Evolutionary conservation across 225 moss, liverwort and hornwort genomes (phyloP), one percentile per base, ranked within the genome.

Genomic region (Pseudoscleropodium purum): DNA sequence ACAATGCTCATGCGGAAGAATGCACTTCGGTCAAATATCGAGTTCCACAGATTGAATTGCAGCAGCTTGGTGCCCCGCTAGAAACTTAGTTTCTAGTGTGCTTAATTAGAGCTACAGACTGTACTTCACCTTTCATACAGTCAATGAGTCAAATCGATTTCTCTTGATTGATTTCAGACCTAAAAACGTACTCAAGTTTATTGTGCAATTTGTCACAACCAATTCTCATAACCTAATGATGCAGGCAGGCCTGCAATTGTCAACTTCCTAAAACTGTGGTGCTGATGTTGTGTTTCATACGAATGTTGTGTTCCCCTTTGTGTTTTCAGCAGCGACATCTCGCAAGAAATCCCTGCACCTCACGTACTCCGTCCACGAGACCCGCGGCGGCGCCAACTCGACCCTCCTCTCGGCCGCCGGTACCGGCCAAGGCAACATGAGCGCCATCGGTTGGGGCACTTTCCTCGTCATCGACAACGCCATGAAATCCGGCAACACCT

Each of bases 361-460:
- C 60, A 89, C 36, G 5, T 93, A 90, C 89, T 92, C 77, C 65
- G 45, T 31, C 14, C 82, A 87, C 11, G 92, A 93, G 79, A 88
- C 9, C 5, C 68, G 18, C 27, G 90, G 78, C 14, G 78, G 79
- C 5, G 30, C 68, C 14, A 67, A 90, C 63, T 27, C 39, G 19
- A 92, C 92, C 4, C 0, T 92, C 43, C 60, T 84, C 2, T 1
- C 57, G 3, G 87, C 91, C 7, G 89, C 91, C 4, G 88, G 91
- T 27, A 75, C 91, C 2, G 67, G 64, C 31, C 69, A 82, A 39
- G 86, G 86, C 14, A 87, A 79, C 75, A 0, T 69, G 2, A 26
- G 27, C 1, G 45, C 29, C 18, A 36, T 69, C 27, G 86, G 56
- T 8, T 93, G 89, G 85, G 88, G 91, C 31, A 74, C 66, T 6